Conservation (phyloP, 352 stramenopile genomes). For the Pythium phragmitis region DNA sequence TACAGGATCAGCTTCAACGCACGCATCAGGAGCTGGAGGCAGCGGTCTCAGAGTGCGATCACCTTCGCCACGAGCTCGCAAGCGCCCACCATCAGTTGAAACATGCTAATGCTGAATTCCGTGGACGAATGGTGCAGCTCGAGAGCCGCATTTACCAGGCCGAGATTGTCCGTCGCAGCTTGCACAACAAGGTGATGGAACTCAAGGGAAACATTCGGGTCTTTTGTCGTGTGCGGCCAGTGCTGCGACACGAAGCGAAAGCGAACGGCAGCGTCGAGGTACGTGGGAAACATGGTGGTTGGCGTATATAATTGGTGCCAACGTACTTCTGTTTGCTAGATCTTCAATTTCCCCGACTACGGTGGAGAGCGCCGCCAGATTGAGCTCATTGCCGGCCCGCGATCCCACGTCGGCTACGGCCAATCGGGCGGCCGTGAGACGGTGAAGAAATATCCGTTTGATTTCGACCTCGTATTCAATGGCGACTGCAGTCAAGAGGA, state of each 20-base stretch:
- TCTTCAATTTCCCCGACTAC: slow-evolving; percentile 80
- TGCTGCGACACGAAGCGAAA: slow-evolving; percentile 67
- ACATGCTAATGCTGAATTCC: slow-evolving; percentile 28
- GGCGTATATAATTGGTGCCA: not conserved
- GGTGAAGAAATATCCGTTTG: slow-evolving; percentile 91
- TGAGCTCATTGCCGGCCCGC: slow-evolving; percentile 62
- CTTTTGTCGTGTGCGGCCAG: slow-evolving; percentile 92
- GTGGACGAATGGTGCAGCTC: slow-evolving; percentile 35
- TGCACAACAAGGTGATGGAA: slow-evolving; percentile 95
- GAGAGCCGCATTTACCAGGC: slow-evolving; percentile 56
- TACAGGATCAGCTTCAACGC: slow-evolving; percentile 38
- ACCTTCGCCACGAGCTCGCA: slow-evolving; percentile 18
- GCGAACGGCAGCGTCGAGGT: slow-evolving; percentile 49
- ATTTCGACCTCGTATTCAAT: slow-evolving; percentile 98
- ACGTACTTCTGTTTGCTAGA: slow-evolving; percentile 28
- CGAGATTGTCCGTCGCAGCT: slow-evolving; percentile 68
- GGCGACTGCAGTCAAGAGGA: slow-evolving; percentile 92
- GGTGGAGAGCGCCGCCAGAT: slow-evolving; percentile 62
- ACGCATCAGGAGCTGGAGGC: slow-evolving; percentile 37
- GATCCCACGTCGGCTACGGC: slow-evolving; percentile 71
- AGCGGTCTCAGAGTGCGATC: slow-evolving; percentile 18
- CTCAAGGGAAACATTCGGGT: slow-evolving; percentile 97
- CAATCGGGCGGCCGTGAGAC: slow-evolving; percentile 50
- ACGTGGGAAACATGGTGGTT: not conserved
- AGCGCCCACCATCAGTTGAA: slow-evolving; percentile 29